Evolutionary conservation across 176 grass and related monocot species (phyloP), one percentile per base, ranked within the genome.

Genomic region (Elaeis guineensis): DNA sequence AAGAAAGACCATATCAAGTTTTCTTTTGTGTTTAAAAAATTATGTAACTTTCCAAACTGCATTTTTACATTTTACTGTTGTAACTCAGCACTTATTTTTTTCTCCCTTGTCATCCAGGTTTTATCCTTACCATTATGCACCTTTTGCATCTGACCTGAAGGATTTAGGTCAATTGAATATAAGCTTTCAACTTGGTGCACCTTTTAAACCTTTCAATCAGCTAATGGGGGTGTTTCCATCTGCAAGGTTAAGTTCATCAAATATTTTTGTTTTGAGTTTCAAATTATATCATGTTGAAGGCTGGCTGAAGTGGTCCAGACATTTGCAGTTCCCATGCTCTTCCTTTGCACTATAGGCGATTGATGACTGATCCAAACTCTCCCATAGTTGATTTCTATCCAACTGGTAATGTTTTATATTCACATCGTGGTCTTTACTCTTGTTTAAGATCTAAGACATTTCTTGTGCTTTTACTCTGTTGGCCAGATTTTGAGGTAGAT

Each of bases 101-200:
- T 9, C 1, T 11, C 35, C 2, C 11, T 44, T 44, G 5, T 71
- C 63, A 56, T 44, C 28, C 72, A 98, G 93, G 93, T 98, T 92
- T 75, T 98, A 98, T 67, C 93, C 93, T 75, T 98, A 98, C 72
- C 93, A 98, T 82, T 98, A 98, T 98, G 93, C 93, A 25, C 93
- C 93, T 50, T 98, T 98, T 76, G 93, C 93, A 54, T 98, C 93
- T n/a, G 93, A 98, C 80, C 69, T 98, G 58, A 92, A 29, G 50
- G 84, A 65, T 72, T 65, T 98, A 55, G 75, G 63, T 52, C 69
- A 80, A 56, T 85, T 92, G 58, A 69, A 86, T 56, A 89, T 98
- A 67, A 71, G 25, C 49, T 98, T 92, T 51, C 62, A 75, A 62
- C 72, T 98, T 25, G 93, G 93, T 61, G 66, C 56, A 54, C 93